Evolutionary conservation across 805 yeast species (phyloP), one percentile per base, ranked within the genome.

Genomic region (Brettanomyces sp.): DNA sequence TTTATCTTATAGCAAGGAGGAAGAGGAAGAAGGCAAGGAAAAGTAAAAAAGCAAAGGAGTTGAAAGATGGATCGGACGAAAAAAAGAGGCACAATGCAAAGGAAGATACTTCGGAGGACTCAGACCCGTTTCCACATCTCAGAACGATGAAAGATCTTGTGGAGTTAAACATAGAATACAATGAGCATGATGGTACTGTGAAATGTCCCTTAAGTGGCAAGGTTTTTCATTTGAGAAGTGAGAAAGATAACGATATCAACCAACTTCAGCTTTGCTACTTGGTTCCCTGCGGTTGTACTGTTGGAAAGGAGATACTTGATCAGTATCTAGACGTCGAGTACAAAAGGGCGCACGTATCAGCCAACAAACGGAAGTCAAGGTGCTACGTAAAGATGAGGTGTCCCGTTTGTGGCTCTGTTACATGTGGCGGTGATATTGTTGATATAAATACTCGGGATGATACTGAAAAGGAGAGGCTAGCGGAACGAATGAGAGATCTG

Each of bases 261-360:
- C 41, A 50, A 36, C 47, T 56, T 56, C 12, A 59, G 50, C 69
- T 76, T 44, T 67, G 69, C 1, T 78, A 77, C 55, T 50, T 74
- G 3, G 73, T 67, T 0, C 59, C 63, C 5, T 75, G 79, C 55
- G 75, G 75, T 0, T 70, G 73, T 55, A 68, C 66, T 0, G 51
- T 70, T 47, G 66, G 66, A 4, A 55, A 49, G n/a, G 58, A 59
- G 24, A 52, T 66, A 21, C 49, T 72, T 6, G 44, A 45, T 13
- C 59, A 60, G 25, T 46, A 63, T 5, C 21, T 52, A 2, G 32
- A 47, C 2, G 36, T 44, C 3, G 51, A 53, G 5, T 44, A 36
- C 1, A 37, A 40, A 6, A 44, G 44, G 5, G 21, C 36, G 14
- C 44, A 40, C 5, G 6, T 39, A 7, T 13, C 13, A 9, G 14